These are phyloP conservation scores for Debaryomycetaceae sp. DNA, from an alignment of 1,139 yeast genomes.

Conservation along the genomic window DNA sequence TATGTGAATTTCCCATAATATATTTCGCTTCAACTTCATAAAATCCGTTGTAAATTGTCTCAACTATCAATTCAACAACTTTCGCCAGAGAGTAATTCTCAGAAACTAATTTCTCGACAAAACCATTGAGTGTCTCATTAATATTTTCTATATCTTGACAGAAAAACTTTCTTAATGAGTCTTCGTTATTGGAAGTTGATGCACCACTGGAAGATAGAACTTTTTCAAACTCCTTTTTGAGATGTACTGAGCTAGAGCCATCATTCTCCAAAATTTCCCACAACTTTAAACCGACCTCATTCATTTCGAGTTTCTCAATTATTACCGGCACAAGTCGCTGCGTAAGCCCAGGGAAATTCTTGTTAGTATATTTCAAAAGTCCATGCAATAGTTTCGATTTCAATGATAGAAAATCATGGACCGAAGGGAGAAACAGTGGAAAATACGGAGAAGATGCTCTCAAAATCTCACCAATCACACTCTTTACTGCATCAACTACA, in stretches of 20 bases:
- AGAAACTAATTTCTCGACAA: slow-evolving; percentile 22
- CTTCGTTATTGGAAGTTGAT: slow-evolving; percentile 11
- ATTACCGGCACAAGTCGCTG: slow-evolving; percentile 30
- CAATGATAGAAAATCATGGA: slow-evolving; percentile 21
- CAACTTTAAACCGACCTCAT: slow-evolving; percentile 50
- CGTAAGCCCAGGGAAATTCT: slow-evolving; percentile 43
- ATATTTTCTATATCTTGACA: slow-evolving; percentile 28
- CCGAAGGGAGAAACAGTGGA: slow-evolving; percentile 26
- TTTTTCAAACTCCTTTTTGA: slow-evolving; percentile 14
- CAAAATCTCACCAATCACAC: slow-evolving; percentile 54
- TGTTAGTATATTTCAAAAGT: slow-evolving; percentile 43
- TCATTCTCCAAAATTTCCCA: slow-evolving; percentile 38
- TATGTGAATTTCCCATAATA: slow-evolving; percentile 18
- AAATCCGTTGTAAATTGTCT: slow-evolving; percentile 40
- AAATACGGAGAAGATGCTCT: slow-evolving; percentile 40
- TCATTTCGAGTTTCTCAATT: slow-evolving; percentile 53
- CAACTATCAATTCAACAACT: slow-evolving; percentile 30
- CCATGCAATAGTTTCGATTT: slow-evolving; percentile 29
- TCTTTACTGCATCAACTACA: slow-evolving; percentile 47
- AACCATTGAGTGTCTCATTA: slow-evolving; percentile 31
- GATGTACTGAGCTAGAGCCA: slow-evolving; percentile 5
- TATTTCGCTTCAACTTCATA: slow-evolving; percentile 40
- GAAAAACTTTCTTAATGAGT: slow-evolving; percentile 26
- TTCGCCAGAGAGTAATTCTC: slow-evolving; percentile 21
- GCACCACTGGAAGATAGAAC: slow-evolving; percentile 10